Evolutionary conservation across 371 early-diverging fungal species (phyloP).

Genomic region (Chytridiales sp.): DNA sequence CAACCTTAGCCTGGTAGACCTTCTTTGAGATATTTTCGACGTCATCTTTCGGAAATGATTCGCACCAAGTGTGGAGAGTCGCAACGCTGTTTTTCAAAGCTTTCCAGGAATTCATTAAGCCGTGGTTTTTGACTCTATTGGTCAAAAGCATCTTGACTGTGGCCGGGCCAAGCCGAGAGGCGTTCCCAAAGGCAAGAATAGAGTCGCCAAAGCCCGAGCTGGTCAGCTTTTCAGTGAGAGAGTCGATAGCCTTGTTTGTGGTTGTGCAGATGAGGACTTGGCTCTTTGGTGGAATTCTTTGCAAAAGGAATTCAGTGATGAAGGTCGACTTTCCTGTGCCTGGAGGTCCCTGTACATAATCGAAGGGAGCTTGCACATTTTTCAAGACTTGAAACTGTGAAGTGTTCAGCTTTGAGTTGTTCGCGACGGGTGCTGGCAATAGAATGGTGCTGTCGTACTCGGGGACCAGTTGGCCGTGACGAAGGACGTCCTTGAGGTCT

Average conservation of each 20-base stretch:
- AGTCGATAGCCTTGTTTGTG: constrained; percentile 1
- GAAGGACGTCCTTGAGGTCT: neutral
- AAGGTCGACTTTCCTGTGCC: neutral
- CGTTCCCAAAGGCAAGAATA: neutral
- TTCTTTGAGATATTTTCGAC: no score
- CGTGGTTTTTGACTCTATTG: neutral
- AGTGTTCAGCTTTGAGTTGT: neutral
- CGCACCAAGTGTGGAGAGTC: no score
- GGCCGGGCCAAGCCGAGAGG: neutral
- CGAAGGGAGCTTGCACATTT: neutral
- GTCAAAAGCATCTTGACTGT: neutral
- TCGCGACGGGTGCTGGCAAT: neutral
- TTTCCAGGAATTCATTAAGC: neutral
- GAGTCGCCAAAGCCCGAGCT: neutral
- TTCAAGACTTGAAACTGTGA: neutral
- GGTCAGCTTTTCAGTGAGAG: neutral
- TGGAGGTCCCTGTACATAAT: neutral
- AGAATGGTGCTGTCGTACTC: neutral
- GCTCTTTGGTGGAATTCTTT: neutral
- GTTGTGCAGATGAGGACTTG: neutral
- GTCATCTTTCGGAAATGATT: no score
- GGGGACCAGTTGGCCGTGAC: neutral
- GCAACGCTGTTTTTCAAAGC: neutral
- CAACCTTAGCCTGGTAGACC: no score
- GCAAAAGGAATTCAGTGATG: neutral